These are phyloP conservation scores for Amniculicola lignicola DNA, from an alignment of 495 filamentous ascomycete genomes.

Conservation along the genomic window DNA sequence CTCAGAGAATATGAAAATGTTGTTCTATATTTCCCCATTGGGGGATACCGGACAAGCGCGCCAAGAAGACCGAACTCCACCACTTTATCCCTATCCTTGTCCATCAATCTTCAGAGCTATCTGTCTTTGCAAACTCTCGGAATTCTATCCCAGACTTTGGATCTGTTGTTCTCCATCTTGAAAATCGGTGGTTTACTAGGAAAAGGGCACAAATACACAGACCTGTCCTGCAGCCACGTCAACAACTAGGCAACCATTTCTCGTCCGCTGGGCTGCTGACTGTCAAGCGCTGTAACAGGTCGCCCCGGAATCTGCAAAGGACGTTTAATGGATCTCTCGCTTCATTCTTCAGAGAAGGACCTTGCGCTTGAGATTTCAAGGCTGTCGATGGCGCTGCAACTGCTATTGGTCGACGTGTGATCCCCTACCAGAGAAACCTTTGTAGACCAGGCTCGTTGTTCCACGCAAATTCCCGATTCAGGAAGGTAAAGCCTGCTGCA, in stretches of 20 bases:
- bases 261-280: too few species aligned
- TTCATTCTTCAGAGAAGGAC: constrained; percentile 7
- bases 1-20: too few species aligned
- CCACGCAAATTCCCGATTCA: constrained; percentile 80
- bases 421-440: constrained; percentile 85
- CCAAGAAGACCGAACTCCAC: too few species aligned
- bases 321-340: neutral
- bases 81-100: too few species aligned
- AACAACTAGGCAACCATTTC: neutral
- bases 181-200: too few species aligned
- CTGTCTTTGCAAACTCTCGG: too few species aligned
- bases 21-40: too few species aligned
- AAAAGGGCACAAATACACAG: too few species aligned
- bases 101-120: too few species aligned
- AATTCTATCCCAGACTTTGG: too few species aligned
- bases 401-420: constrained; percentile 14
- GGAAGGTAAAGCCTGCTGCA: constrained; percentile 75
- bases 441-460: constrained; percentile 74
- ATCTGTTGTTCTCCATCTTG: too few species aligned
- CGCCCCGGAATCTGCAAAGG: constrained; percentile 13
- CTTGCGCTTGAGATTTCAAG: neutral
- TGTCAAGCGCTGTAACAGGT: constrained; percentile 13
- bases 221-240: neutral
- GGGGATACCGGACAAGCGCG: too few species aligned
- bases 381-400: neutral